Evolutionary conservation across 257 asterid genomes (phyloP).

Genomic region (Nicotiana noctiflora): DNA sequence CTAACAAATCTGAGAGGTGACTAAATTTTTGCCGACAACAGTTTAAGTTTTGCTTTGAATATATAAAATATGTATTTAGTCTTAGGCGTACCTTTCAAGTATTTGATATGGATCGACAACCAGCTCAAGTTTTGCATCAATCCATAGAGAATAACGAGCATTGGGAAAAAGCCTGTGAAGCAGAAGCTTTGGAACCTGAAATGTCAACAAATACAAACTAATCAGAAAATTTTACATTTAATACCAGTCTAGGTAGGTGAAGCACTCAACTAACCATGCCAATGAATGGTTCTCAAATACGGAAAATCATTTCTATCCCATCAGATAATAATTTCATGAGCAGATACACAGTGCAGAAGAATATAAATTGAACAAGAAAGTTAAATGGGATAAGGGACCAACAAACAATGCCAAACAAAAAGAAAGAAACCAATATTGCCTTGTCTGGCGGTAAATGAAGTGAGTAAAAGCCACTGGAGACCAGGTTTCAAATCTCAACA

Average conservation of each 20-base stretch:
- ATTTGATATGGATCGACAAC: constrained; percentile 87
- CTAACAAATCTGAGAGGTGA: neutral
- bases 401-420: neutral
- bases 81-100: constrained; percentile 70
- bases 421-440: neutral
- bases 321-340: neutral
- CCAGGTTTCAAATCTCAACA: neutral
- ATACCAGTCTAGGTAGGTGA: neutral
- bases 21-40: neutral
- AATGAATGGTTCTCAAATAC: neutral
- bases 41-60: neutral
- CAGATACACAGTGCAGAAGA: neutral
- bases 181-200: constrained; percentile 85
- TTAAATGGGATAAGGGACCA: neutral
- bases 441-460: neutral
- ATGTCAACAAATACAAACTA: constrained; percentile 1
- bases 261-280: neutral
- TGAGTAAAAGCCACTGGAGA: neutral
- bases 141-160: constrained; percentile 83
- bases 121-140: constrained; percentile 93
- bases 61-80: neutral
- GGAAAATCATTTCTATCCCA: neutral
- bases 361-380: neutral
- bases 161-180: constrained; percentile 86
- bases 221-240: neutral